Evolutionary conservation across 2,329 filamentous ascomycete genomes (phyloP).

Genomic region (Talaromyces sp.): DNA sequence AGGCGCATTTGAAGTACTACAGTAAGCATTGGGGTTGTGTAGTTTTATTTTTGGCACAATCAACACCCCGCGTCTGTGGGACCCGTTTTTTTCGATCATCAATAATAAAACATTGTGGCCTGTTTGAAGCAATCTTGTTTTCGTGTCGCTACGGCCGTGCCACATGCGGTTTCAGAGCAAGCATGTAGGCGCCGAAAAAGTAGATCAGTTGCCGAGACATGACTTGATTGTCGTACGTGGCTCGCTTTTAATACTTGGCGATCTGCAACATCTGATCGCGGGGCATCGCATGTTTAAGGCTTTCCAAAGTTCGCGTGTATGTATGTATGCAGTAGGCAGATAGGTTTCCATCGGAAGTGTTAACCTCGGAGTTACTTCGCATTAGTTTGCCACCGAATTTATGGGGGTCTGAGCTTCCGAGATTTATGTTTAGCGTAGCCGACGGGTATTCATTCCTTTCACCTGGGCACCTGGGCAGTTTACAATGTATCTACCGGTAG

Average conservation of each 20-base stretch:
- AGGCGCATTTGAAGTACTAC: too few species aligned
- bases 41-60: too few species aligned
- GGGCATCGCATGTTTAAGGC: background rate
- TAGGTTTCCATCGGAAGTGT: background rate
- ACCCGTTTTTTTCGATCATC: background rate
- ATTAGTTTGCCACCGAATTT: too few species aligned
- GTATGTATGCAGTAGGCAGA: background rate
- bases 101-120: background rate
- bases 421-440: background rate
- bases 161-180: background rate
- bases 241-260: background rate
- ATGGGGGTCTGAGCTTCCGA: too few species aligned
- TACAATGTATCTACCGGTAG: too few species aligned
- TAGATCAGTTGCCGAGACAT: background rate
- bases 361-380: too few species aligned
- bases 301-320: too few species aligned
- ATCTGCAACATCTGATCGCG: slow-evolving; percentile 1
- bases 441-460: too few species aligned
- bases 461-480: too few species aligned
- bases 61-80: background rate
- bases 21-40: too few species aligned
- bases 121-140: too few species aligned
- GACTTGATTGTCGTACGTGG: background rate
- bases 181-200: background rate
- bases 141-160: too few species aligned